Evolutionary conservation across 1,139 yeast species (phyloP), one percentile per base, ranked within the genome.

Genomic region (Sugiyamaella neomexicana): DNA sequence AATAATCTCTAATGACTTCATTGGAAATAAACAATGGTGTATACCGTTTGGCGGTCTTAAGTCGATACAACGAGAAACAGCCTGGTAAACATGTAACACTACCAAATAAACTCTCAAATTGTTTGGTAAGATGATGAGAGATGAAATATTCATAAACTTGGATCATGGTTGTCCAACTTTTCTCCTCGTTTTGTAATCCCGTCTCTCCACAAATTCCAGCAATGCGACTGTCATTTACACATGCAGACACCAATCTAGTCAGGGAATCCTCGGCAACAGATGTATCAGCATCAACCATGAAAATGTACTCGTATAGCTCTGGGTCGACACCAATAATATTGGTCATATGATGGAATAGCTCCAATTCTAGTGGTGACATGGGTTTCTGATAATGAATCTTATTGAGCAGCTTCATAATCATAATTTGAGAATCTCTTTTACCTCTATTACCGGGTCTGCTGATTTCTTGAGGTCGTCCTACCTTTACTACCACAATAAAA

Each of bases 201-300:
- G 77, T 73, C 55, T 73, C 77, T 36, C 77, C 77, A 58, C 77
- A 73, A 4, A 72, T 70, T 7, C 75, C 77, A 1, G 72, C 72
- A 55, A 74, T 67, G 55, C 66, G 66, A 46, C 69, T 63, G 54
- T 73, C 75, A 53, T 69, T 63, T 8, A 68, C 59, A 57, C 75
- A 73, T 7, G 71, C 72, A 4, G 77, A 69, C 2, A 74, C 74
- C 51, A 73, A 60, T 6, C 74, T 64, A 16, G 72, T 71, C 37
- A 72, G 60, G 5, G 76, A 63, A 48, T 73, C 77, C 1, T 68
- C 69, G 16, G 62, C 59, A 12, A 74, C 76, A 29, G 63, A 62
- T 0, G 77, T 73, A 60, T 73, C 77, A 34, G 77, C 77, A 61
- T 73, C 77, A 10, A 73, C 73, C 61, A 73, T 72, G 55, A 73